A percentile compares a stretch with the other conserved stretches of the same genome.
Evolutionary conservation across 106 monocot genomes (phyloP).

Genomic region (Iris macrosiphon): DNA sequence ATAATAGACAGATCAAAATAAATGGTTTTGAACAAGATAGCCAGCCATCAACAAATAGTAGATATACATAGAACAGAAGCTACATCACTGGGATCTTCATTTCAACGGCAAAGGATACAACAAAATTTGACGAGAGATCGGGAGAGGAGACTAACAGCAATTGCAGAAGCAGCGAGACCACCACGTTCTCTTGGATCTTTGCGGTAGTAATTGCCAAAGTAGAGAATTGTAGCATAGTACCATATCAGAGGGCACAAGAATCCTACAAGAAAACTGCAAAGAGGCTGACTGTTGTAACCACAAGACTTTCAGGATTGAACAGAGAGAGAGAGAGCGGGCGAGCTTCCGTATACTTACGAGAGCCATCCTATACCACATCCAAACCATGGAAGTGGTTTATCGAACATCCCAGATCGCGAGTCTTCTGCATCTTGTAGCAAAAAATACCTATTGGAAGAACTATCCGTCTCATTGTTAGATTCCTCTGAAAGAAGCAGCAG

Average conservation of each 20-base stretch:
- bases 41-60: background rate
- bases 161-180: constrained; percentile 61
- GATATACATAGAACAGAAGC: background rate
- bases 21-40: background rate
- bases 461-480: constrained; percentile 7
- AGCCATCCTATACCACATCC: constrained; percentile 72
- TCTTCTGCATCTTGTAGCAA: constrained; percentile 54
- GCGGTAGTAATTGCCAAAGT: constrained; percentile 37
- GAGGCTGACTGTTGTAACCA: background rate
- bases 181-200: constrained; percentile 55
- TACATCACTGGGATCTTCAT: background rate
- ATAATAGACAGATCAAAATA: background rate
- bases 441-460: constrained; percentile 16
- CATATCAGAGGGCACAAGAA: constrained; percentile 49
- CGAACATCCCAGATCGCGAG: constrained; percentile 24
- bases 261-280: constrained; percentile 46
- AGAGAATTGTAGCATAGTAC: constrained; percentile 54
- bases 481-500: constrained; percentile 13
- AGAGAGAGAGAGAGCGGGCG: background rate
- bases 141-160: constrained; percentile 26
- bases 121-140: background rate
- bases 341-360: constrained; percentile 26
- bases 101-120: too few relatives aligned
- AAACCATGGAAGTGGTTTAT: constrained; percentile 55
- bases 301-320: background rate